Base-by-base conservation (phyloP, 805 yeast species). In the Candida endomychidarum region DNA sequence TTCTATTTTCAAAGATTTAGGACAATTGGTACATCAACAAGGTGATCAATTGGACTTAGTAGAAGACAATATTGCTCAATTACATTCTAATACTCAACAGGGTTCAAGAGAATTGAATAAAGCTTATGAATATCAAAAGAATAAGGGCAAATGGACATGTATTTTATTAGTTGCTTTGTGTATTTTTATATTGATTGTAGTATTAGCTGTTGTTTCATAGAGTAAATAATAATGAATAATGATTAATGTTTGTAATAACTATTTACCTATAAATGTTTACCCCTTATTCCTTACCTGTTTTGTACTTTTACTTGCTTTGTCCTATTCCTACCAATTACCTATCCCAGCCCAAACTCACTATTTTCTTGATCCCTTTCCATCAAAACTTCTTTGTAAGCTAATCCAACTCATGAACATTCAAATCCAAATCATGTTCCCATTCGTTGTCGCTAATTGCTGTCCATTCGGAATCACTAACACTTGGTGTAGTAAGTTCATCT, bases 11-110 rank as follows among this genome's bases (percentile, higher is more conserved):
- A 80, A 80, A 49, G 96, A 89, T 52, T 61, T 90, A 41, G 88
- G 89, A 11, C 74, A 78, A 26, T 65, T 90, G 51, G 93, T 90
- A 2, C 70, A 74, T 38, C 90, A 87, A 58, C 97, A 90, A 57
- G 96, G 96, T 5, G 81, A 77, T 21, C 89, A 86, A 49, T 73
- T 90, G 12, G 95, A 88, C 54, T 78, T 89, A 0, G 79, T 90
- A 12, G 96, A 88, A 55, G 87, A 83, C 46, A 88, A 88, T 60
- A 70, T 90, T 32, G 63, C 80, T 18, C 77, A 74, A 33, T 67
- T 83, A 44, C 77, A 81, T 5, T 73, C 67, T 16, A 83, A 86
- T 52, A 75, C 86, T 5, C 82, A 80, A 41, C 74, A 74, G 39
- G 96, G 96, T 0, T 74, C 79, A 21, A 73, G 75, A 15, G 95